phyloP scores from a whole-genome alignment of 2,329 filamentous ascomycete species.

The Cladosporium sp. region DNA sequence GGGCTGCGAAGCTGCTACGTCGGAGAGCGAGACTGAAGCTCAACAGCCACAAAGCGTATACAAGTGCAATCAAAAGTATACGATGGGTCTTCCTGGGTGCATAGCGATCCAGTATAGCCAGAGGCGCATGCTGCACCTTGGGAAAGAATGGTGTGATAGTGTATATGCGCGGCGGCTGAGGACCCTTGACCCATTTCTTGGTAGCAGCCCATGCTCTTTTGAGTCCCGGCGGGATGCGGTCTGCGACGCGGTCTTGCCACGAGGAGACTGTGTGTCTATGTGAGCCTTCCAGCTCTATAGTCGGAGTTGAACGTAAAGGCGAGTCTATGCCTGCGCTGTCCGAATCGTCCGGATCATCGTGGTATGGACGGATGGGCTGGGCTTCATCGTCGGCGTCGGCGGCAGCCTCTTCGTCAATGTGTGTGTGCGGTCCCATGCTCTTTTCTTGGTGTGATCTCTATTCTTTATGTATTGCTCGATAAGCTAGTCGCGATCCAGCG shows the following conservation, averaged over 20 bases:
- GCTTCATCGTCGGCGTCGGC: conserved; percentile 9
- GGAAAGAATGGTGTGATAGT: conserved; percentile 60
- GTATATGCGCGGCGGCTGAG: conserved; percentile 50
- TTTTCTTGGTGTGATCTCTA: neutral
- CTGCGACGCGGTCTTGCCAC: conserved; percentile 29
- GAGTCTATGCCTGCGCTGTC: conserved; percentile 31
- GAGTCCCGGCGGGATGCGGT: conserved; percentile 30
- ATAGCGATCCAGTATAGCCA: conserved; percentile 62
- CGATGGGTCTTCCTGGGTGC: conserved; percentile 62
- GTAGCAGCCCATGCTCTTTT: conserved; percentile 38
- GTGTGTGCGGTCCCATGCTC: conserved; percentile 15
- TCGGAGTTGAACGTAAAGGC: conserved; percentile 27
- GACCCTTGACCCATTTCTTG: conserved; percentile 51
- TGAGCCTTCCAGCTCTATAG: conserved; percentile 31
- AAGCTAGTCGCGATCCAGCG: neutral
- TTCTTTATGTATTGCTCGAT: neutral
- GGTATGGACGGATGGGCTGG: conserved; percentile 26
- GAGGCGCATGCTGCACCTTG: conserved; percentile 64
- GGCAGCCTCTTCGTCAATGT: conserved; percentile 7
- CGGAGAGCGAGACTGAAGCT: conserved; percentile 69
- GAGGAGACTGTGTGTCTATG: conserved; percentile 20
- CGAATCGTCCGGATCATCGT: conserved; percentile 35
- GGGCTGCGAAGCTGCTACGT: conserved; percentile 58
- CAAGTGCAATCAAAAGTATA: conserved; percentile 58
- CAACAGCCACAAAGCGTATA: conserved; percentile 67